Conservation (phyloP, 208 protist genomes). For the Trypanosoma caninum region DNA sequence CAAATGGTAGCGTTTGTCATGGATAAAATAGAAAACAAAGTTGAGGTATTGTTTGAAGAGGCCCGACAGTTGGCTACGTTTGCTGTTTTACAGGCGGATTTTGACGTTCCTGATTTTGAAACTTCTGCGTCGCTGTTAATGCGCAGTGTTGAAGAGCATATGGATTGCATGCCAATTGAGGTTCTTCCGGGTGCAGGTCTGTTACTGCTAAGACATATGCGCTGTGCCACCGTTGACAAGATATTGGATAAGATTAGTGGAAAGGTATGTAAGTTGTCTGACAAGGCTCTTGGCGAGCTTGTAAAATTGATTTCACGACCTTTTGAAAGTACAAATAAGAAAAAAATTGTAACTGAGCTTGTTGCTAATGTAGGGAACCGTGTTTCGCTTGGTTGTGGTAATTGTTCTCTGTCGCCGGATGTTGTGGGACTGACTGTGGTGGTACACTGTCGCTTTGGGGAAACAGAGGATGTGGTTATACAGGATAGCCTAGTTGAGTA, state of each 20-base stretch:
- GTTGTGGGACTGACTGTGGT: slow-evolving; percentile 20
- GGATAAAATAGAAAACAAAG: neutral
- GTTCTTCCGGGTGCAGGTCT: slow-evolving; percentile 13
- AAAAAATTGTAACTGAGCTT: slow-evolving; percentile 7
- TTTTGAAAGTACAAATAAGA: neutral
- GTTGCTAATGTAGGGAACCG: neutral
- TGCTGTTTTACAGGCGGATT: slow-evolving; percentile 27
- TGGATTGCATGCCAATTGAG: slow-evolving; percentile 4
- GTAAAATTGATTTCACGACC: neutral
- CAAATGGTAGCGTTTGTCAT: slow-evolving; percentile 13
- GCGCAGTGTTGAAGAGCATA: slow-evolving; percentile 21
- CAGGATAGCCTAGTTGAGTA: neutral
- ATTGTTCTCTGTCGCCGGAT: slow-evolving; percentile 17
- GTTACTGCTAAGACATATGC: slow-evolving; percentile 2
- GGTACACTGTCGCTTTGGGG: slow-evolving; percentile 5
- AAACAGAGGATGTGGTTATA: neutral
- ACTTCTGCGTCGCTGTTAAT: slow-evolving; percentile 17
- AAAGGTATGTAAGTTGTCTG: slow-evolving; percentile 7
- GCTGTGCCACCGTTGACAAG: neutral
- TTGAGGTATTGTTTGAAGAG: neutral
- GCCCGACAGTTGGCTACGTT: slow-evolving; percentile 13
- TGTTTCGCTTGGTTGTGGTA: too few species aligned
- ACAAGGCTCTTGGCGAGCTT: slow-evolving; percentile 6
- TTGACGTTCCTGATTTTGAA: slow-evolving; percentile 45
- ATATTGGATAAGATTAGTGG: slow-evolving; percentile 1